Conservation (phyloP, 2,329 filamentous ascomycete species). For the Elsinoe batatas region DNA sequence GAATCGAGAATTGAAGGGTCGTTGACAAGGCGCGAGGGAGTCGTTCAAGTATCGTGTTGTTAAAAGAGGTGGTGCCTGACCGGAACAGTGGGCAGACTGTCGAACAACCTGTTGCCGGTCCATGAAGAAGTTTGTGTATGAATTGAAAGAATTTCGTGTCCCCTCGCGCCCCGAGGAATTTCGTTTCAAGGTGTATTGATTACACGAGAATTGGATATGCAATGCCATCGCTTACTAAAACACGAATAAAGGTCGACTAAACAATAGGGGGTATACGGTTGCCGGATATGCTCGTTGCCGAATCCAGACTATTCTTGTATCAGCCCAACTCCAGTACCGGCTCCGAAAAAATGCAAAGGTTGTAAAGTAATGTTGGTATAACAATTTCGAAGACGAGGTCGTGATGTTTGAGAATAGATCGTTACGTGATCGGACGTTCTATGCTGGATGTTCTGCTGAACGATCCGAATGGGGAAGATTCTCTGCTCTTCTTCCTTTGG, state of each 20-base stretch:
- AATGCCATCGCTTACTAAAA: not conserved
- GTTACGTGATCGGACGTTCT: slow-evolving; percentile 22
- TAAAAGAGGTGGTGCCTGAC: not conserved
- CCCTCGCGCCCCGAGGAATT: not conserved
- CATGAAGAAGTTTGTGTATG: not conserved
- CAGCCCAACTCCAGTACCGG: slow-evolving; percentile 11
- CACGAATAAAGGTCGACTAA: slow-evolving; percentile 1
- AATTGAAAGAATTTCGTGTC: not conserved
- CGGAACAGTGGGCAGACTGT: not conserved
- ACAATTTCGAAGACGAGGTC: slow-evolving; percentile 6
- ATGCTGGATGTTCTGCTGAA: slow-evolving; percentile 28
- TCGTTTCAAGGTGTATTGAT: slow-evolving; percentile 4
- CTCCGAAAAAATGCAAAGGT: not conserved
- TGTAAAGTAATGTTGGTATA: not conserved
- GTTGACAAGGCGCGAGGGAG: not conserved
- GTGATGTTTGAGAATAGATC: not conserved
- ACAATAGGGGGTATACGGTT: slow-evolving; percentile 10
- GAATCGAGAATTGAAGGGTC: slow-evolving; percentile 8
- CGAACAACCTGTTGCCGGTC: not conserved
- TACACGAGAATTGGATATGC: slow-evolving; percentile 1
- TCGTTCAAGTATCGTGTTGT: not conserved
- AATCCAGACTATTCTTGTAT: slow-evolving; percentile 10
- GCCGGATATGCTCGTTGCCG: slow-evolving; percentile 9
- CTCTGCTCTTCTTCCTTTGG: slow-evolving; percentile 29
- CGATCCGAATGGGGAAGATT: slow-evolving; percentile 17